A percentile compares a stretch with the other conserved stretches of the same genome.
These are phyloP conservation scores for Castanopsis chinensis DNA, from an alignment of 306 rosid genomes.

Conservation along the genomic window DNA sequence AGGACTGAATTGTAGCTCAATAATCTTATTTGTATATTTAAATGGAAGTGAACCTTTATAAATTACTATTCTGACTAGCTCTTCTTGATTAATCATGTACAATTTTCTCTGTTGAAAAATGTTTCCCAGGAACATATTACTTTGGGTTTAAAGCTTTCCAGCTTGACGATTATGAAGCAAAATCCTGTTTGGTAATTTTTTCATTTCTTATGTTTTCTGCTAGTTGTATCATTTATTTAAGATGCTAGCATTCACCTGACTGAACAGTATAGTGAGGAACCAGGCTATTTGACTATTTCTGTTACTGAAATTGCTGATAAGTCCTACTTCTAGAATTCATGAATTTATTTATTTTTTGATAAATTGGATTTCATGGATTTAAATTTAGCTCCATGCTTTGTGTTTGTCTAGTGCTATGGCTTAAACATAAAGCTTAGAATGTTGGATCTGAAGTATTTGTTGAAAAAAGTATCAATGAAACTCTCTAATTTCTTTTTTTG, in stretches of 20 bases:
- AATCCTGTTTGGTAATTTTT: conserved; percentile 61
- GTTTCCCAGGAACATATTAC: conserved; percentile 61
- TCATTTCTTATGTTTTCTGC: conserved; percentile 18
- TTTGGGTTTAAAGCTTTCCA: conserved; percentile 78
- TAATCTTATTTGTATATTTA: not conserved
- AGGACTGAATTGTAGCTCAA: not conserved
- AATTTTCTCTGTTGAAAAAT: conserved; percentile 16
- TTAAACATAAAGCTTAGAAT: not conserved
- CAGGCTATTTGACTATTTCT: not conserved
- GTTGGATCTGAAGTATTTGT: not conserved
- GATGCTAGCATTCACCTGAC: no score
- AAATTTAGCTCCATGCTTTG: not conserved
- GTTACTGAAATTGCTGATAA: not conserved
- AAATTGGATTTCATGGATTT: not conserved
- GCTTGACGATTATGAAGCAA: conserved; percentile 81
- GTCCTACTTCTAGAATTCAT: not conserved
- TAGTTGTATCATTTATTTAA: conserved; percentile 1
- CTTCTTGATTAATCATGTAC: not conserved
- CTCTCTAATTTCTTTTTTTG: not conserved
- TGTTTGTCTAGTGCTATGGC: not conserved
- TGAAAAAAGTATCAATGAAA: not conserved
- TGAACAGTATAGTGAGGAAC: not conserved
- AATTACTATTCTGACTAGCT: not conserved
- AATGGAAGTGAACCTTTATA: not conserved
- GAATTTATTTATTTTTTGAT: not conserved